phyloP scores from a whole-genome alignment of 2,329 filamentous ascomycete species.

The Exophiala lecanii-corni region DNA sequence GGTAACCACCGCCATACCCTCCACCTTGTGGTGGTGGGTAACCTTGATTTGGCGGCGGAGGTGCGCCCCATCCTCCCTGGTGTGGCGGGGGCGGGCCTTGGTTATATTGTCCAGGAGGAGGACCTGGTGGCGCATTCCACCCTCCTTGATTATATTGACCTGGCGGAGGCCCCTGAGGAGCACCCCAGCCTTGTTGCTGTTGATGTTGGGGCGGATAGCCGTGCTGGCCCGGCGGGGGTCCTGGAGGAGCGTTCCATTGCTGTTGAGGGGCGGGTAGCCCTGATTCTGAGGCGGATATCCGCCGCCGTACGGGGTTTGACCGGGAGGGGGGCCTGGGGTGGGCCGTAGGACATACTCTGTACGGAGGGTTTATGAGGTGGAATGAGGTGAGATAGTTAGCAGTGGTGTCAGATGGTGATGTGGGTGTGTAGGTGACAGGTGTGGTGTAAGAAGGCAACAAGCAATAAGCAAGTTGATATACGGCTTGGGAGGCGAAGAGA shows the following conservation, averaged over 20 bases:
- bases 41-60: constrained; percentile 34
- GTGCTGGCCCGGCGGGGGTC: constrained; percentile 25
- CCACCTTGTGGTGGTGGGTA: constrained; percentile 39
- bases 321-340: constrained; percentile 8
- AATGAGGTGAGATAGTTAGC: too few species aligned
- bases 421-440: too few species aligned
- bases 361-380: too few species aligned
- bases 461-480: too few species aligned
- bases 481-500: too few species aligned
- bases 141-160: constrained; percentile 9
- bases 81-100: constrained; percentile 31
- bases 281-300: constrained; percentile 14
- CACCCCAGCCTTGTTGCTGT: constrained; percentile 12
- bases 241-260: constrained; percentile 14
- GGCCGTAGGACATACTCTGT: constrained; percentile 21
- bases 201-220: constrained; percentile 26
- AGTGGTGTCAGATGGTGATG: too few species aligned
- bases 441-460: too few species aligned
- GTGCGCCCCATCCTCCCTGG: constrained; percentile 15
- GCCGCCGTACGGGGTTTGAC: constrained; percentile 28
- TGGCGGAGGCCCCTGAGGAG: constrained; percentile 7
- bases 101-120: constrained; percentile 21
- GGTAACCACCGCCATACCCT: constrained; percentile 35
- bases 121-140: constrained; percentile 29
- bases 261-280: constrained; percentile 23